Evolutionary conservation across 352 stramenopile species (phyloP), one percentile per base, ranked within the genome.

Genomic region (Phytophthora syringae): DNA sequence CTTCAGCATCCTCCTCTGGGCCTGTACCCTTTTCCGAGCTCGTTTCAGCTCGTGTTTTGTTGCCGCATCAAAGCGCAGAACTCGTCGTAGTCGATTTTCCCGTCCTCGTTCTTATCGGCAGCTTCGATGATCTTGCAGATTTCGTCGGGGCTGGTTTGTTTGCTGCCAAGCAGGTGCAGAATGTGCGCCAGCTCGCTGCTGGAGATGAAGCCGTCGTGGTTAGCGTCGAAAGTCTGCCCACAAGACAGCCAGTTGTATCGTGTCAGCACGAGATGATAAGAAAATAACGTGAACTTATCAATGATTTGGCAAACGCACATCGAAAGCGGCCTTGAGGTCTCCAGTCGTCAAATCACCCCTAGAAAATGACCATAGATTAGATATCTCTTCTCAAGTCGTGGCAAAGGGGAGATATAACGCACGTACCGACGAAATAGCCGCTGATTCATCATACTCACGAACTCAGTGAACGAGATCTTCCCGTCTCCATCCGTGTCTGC

Each of bases 1-100:
- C 2, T 40, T n/a, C 34, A 40, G 34, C 34, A 32, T 32, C 5
- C 27, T 32, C n/a, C n/a, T n/a, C n/a, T n/a, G n/a, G n/a, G n/a
- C 27, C 27, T 32, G 5, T 32, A 32, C 27, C 27, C 30, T 21
- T 28, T 22, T 54, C 18, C 32, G n/a, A 12, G 18, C 52, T 32
- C 15, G 15, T 28, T 12, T 60, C 40, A 72, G 16, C 15, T 43
- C 27, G 60, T 52, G 9, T 52, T 64, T 36, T 69, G 43, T 53
- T 72, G 61, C 32, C 74, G 78, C 80, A 91, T 91, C 45, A 89
- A 67, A 7, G 64, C 53, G 24, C 82, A 81, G 42, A 98, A 98
- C 60, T 98, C 92, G 0, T 85, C 44, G 60, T 90, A 96, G 57
- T 94, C 93, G 52, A 98, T 96, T 22, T 86, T 82, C 28, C 88